Base-by-base conservation (phyloP, 768 basidiomycete species). In the Galerina marginata region DNA sequence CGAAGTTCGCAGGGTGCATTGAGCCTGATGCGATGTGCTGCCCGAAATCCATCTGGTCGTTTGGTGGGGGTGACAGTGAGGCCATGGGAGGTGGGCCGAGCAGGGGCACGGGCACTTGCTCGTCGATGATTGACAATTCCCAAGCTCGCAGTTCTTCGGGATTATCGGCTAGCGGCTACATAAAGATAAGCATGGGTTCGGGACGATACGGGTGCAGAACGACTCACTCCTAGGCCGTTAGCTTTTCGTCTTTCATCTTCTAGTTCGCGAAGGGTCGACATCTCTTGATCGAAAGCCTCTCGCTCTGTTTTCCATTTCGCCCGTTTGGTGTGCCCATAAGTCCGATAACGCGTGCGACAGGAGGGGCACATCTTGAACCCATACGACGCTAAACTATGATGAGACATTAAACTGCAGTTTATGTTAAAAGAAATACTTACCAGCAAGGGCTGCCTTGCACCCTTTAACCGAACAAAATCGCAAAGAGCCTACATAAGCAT, bases 381-480 rank as follows among this genome's bases (percentile, higher is more conserved):
- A 58, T 77, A 78, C 0, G 56, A 66, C 29, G 2, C 29, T 33
- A 33, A 33, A 33, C 2, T 33, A 7, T 7, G 29, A 33, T 33
- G 29, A 10, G 53, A 77, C 75, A 46, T 14, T 44, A 23, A 49
- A 37, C 33, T 14, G 15, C 36, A 52, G 33, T 38, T 36, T 33
- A 57, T 45, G 15, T 64, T 52, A 52, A 64, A 66, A 58, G 65
- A 61, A 45, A 51, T 58, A 10, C 65, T 61, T 66, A 66, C 81
- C 77, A 23, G 78, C 70, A 29, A 86, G 75, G 56, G 78, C 65
- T 4, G 70, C 70, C 64, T 81, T 84, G 70, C 85, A 86, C 11
- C 84, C 84, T 69, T 83, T 84, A 57, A 84, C 83, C 2, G 85
- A 82, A 62, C 84, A 86, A 50, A 72, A 75, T 6, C 82, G 76